A percentile compares a stretch with the other conserved stretches of the same genome.
Conservation (phyloP, 495 filamentous ascomycete genomes). For the Aspergillus olivimuriae region DNA sequence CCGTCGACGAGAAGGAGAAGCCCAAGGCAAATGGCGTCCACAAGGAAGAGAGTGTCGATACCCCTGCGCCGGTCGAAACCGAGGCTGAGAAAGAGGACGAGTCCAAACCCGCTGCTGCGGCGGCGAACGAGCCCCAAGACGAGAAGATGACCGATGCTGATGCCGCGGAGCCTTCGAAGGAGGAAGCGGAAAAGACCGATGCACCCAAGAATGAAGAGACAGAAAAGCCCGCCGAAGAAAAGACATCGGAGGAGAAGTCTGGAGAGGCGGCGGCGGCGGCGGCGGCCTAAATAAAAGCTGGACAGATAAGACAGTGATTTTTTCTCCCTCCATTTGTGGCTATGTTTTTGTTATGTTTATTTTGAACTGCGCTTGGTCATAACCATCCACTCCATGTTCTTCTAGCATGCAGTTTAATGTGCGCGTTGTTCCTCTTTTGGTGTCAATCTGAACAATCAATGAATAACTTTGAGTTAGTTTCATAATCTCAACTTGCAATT, state of each 20-base stretch:
- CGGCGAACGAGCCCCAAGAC: slow-evolving; percentile 34
- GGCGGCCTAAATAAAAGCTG: slow-evolving; percentile 10
- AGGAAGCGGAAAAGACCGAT: slow-evolving; percentile 19
- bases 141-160: slow-evolving; percentile 32
- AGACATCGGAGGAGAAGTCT: slow-evolving; percentile 16
- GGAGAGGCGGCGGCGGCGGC: slow-evolving; percentile 15
- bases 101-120: slow-evolving; percentile 33
- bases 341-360: background rate
- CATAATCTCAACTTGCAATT: no score
- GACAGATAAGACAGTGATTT: slow-evolving; percentile 9
- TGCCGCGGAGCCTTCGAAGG: slow-evolving; percentile 17
- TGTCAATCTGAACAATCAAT: no score
- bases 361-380: background rate
- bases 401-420: background rate
- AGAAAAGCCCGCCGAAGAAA: slow-evolving; percentile 10
- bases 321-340: slow-evolving; percentile 5
- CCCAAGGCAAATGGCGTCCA: slow-evolving; percentile 44
- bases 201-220: slow-evolving; percentile 15
- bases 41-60: slow-evolving; percentile 42
- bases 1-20: slow-evolving; percentile 47
- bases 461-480: no score
- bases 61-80: slow-evolving; percentile 32
- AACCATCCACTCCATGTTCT: background rate
- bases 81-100: slow-evolving; percentile 43
- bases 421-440: no score